phyloP scores from a whole-genome alignment of 164 flowering plant species.

The Tetracentron sinense region DNA sequence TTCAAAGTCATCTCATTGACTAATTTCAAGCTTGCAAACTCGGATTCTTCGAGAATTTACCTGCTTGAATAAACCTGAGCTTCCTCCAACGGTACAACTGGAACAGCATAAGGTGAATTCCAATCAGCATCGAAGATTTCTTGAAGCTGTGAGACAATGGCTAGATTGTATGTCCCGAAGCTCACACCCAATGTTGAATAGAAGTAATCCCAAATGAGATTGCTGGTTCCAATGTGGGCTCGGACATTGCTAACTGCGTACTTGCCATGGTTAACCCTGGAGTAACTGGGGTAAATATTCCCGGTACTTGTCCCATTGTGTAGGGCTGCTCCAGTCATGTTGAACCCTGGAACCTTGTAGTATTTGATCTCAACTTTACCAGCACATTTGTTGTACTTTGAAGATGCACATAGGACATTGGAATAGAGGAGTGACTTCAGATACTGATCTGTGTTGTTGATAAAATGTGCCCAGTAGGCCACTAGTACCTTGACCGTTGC shows the following conservation, averaged over 20 bases:
- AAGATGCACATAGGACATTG: slow-evolving; percentile 71
- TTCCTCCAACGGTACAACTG: slow-evolving; percentile 47
- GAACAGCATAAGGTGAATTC: slow-evolving; percentile 79
- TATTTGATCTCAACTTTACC: slow-evolving; percentile 87
- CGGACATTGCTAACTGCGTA: slow-evolving; percentile 81
- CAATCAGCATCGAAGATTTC: slow-evolving; percentile 89
- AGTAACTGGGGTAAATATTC: slow-evolving; percentile 64
- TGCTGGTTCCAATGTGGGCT: slow-evolving; percentile 94
- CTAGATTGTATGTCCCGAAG: slow-evolving; percentile 78
- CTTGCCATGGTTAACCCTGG: slow-evolving; percentile 92
- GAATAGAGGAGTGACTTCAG: slow-evolving; percentile 80
- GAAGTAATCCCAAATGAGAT: slow-evolving; percentile 94
- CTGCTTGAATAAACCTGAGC: slow-evolving; percentile 29
- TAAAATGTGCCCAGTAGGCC: slow-evolving; percentile 80
- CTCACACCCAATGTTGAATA: slow-evolving; percentile 80
- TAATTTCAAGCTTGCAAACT: background rate
- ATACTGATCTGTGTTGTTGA: slow-evolving; percentile 67
- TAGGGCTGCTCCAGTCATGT: slow-evolving; percentile 73
- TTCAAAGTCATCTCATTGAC: background rate
- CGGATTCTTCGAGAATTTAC: slow-evolving; percentile 3
- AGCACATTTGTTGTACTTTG: slow-evolving; percentile 60
- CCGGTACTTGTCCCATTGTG: slow-evolving; percentile 50
- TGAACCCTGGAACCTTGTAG: slow-evolving; percentile 78
- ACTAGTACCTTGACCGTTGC: slow-evolving; percentile 84
- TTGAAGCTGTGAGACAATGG: slow-evolving; percentile 77